A percentile compares a stretch with the other conserved stretches of the same genome.
Conservation (phyloP, 2,329 filamentous ascomycete genomes). For the Akanthomyces dipterigenus region DNA sequence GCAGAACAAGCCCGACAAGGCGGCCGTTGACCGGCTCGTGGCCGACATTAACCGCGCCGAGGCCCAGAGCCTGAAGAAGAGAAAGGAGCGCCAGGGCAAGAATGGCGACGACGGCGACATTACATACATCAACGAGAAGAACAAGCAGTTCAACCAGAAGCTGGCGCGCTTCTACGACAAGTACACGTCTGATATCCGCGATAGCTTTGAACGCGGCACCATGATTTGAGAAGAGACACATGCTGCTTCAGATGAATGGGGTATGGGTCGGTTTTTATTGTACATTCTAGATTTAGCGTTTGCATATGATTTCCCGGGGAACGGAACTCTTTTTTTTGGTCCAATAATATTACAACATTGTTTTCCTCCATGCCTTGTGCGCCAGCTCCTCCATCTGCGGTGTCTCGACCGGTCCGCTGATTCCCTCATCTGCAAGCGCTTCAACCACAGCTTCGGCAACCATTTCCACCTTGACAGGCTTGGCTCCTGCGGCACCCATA, state of each 20-base stretch:
- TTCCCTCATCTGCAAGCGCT: slow-evolving; percentile 65
- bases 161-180: slow-evolving; percentile 94
- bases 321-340: slow-evolving; percentile 5
- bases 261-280: slow-evolving; percentile 13
- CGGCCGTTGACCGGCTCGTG: slow-evolving; percentile 81
- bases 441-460: slow-evolving; percentile 89
- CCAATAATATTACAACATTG: slow-evolving; percentile 61
- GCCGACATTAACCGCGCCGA: slow-evolving; percentile 83
- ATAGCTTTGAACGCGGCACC: slow-evolving; percentile 95
- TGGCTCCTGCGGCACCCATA: slow-evolving; percentile 75
- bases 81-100: slow-evolving; percentile 68
- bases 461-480: slow-evolving; percentile 79
- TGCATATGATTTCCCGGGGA: slow-evolving; percentile 10
- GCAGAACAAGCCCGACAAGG: slow-evolving; percentile 80
- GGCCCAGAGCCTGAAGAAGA: slow-evolving; percentile 77
- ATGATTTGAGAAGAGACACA: slow-evolving; percentile 61
- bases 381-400: slow-evolving; percentile 76
- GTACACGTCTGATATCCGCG: slow-evolving; percentile 93
- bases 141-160: slow-evolving; percentile 99
- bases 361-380: slow-evolving; percentile 77
- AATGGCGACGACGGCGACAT: slow-evolving; percentile 85
- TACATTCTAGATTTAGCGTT: slow-evolving; percentile 27
- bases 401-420: slow-evolving; percentile 71
- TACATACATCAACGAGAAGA: slow-evolving; percentile 99
- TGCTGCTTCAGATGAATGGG: not conserved